Base-by-base conservation (phyloP, 441 rosid genomes). In the Biscutella laevigata region DNA sequence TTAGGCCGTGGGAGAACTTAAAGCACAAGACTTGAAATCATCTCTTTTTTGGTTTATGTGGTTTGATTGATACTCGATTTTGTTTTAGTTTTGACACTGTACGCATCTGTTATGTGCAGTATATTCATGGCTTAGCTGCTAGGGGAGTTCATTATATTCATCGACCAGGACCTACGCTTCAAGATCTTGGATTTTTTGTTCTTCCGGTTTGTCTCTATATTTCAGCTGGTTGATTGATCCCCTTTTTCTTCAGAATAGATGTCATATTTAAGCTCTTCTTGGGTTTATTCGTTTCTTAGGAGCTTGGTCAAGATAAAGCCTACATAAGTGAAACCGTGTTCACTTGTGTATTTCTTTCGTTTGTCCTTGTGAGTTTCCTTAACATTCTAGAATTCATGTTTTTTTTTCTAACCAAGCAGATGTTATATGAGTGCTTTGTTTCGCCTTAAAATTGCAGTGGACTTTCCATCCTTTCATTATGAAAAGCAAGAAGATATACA, bases 401-500 rank as follows among this genome's bases (percentile, higher is more conserved):
- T 50, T 10, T 42, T 51, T 65, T 41, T 57, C 25, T 20, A n/a
- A 22, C 10, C 4, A 36, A 44, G 9, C 4, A 19, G 3, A 3
- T 1, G 15, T 17, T 11, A 8, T 36, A 52, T 67, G 27, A 33
- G 13, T 45, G 36, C 1, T 55, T 47, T 53, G 47, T 39, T 52
- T 24, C 4, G 24, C 39, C 42, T 61, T 20, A 19, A 24, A 28
- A 9, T 68, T 77, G 77, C 84, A 94, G 97, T 94, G 99, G 99
- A 89, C 94, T 32, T 89, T 89, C 60, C 96, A 94, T 78, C 99
- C 99, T 47, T 94, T 94, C 78, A 62, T 89, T 69, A 61, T 81
- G 59, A 87, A 94, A 78, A 77, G 72, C 85, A 94, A 83, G 78
- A 89, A 74, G 80, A 79, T 94, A 81, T 94, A 94, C 72, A 87